Evolutionary conservation across 371 early-diverging fungal genomes (phyloP), one percentile per base, ranked within the genome.

Genomic region (Apophysomyces elegans): DNA sequence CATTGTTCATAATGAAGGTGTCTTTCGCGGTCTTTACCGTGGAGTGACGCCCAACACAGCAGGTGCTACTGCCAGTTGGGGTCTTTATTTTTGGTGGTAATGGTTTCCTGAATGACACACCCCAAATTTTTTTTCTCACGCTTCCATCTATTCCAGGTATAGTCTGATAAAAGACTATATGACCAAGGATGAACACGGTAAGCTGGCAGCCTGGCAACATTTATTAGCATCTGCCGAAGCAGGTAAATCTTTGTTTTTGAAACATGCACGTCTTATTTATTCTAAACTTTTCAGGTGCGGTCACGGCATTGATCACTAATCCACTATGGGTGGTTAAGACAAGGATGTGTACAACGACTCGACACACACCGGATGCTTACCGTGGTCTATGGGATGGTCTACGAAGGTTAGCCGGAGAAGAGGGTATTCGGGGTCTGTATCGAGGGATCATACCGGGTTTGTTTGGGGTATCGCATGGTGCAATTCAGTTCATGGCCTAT

Each of bases 321-420:
- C 98, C 98, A 0, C 76, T 97, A 57, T 97, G 96, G 96, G 93
- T 98, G 6, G 87, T 96, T 64, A 98, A 98, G 73, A 96, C 96
- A 0, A 85, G 98, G 13, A 95, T 98, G 91, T 95, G 94, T 72
- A 90, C 85, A 37, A 94, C 87, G 8, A 85, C 77, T 61, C 79
- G 70, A 7, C 68, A 69, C 62, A 79, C 88, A 18, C 88, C 93
- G 0, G 85, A 84, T 21, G 89, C 93, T 2, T 98, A 96, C 72
- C 86, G 78, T 35, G 88, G 92, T 14, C 72, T 97, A 9, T 66
- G 79, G 5, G 89, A 94, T 69, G 95, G 94, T 2, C 71, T 94
- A 16, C 62, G 56, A 16, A 79, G 84, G 58, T 79, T 93, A 39
- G 87, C 84, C 32, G 61, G 69, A 26, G 79, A 86, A 14, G 99